phyloP scores from a whole-genome alignment of 2,329 filamentous ascomycete genomes.

The Exophiala aquamarina region DNA sequence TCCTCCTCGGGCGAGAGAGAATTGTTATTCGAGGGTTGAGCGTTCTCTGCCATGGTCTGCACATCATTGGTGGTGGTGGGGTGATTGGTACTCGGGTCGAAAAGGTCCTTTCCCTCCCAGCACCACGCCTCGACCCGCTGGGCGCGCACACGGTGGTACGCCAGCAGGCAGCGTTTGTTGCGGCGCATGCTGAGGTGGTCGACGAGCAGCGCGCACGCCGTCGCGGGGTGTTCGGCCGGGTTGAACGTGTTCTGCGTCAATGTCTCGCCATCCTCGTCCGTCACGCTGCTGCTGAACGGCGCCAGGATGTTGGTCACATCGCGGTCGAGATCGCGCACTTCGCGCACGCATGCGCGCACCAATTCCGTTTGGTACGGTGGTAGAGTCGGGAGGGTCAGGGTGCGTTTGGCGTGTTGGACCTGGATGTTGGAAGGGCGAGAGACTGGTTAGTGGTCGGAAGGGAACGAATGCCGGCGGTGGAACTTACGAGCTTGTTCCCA shows the following conservation, averaged over 20 bases:
- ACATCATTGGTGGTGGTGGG: constrained; percentile 31
- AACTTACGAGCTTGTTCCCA: constrained; percentile 75
- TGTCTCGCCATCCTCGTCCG: constrained; percentile 10
- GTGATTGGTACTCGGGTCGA: constrained; percentile 53
- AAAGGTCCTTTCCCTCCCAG: constrained; percentile 83
- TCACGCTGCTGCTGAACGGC: constrained; percentile 54
- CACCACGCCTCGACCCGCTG: constrained; percentile 92
- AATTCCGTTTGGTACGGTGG: constrained; percentile 92
- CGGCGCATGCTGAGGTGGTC: constrained; percentile 93
- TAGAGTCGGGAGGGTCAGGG: constrained; percentile 78
- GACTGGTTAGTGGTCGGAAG: background rate
- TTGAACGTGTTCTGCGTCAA: constrained; percentile 71
- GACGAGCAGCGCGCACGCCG: constrained; percentile 84
- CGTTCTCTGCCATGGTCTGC: constrained; percentile 55
- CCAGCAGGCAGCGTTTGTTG: constrained; percentile 92
- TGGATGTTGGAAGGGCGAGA: constrained; percentile 41
- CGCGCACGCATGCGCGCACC: constrained; percentile 80
- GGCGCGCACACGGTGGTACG: constrained; percentile 86
- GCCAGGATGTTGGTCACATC: constrained; percentile 78
- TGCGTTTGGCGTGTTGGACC: constrained; percentile 96
- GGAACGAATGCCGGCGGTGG: too few species aligned
- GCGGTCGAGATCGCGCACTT: constrained; percentile 90
- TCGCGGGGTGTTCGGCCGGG: constrained; percentile 76
- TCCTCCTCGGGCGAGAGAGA: constrained; percentile 93
- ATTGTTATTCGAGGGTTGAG: constrained; percentile 56